Percentiles rank a stretch among this genome's conserved stretches.
phyloP scores from a whole-genome alignment of 163 green algal species.

The Scenedesmus sp. region DNA sequence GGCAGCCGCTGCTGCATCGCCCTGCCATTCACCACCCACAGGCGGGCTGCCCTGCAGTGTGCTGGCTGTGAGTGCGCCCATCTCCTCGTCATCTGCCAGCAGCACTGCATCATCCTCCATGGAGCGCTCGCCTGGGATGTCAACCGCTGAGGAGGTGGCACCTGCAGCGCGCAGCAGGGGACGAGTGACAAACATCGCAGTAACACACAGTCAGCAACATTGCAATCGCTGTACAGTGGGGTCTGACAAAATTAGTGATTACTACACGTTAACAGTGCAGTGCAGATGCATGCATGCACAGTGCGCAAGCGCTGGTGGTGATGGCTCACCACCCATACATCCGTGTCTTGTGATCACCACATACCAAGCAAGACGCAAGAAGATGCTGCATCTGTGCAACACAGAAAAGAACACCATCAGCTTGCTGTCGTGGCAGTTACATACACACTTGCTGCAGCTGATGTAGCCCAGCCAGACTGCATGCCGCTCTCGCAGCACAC shows the following conservation, averaged over 20 bases:
- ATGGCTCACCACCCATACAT: too few relatives aligned
- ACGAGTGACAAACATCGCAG: not conserved
- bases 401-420: too few relatives aligned
- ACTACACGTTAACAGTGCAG: not conserved
- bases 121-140: constrained; percentile 34
- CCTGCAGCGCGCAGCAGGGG: not conserved
- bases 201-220: not conserved
- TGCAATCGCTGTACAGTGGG: too few relatives aligned
- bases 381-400: too few relatives aligned
- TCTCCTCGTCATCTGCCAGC: constrained; percentile 66
- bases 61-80: constrained; percentile 30
- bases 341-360: too few relatives aligned
- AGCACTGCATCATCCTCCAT: constrained; percentile 74
- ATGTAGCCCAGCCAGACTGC: too few relatives aligned
- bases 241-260: not conserved
- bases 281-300: not conserved
- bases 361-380: too few relatives aligned
- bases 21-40: not conserved
- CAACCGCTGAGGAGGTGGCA: constrained; percentile 43
- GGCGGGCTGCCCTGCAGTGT: constrained; percentile 43
- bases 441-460: too few relatives aligned
- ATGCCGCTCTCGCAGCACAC: too few relatives aligned
- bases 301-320: too few relatives aligned
- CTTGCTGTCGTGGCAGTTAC: too few relatives aligned
- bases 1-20: not conserved